Evolutionary conservation across 2,329 filamentous ascomycete species (phyloP), one percentile per base, ranked within the genome.

Genomic region (Aspergillus sp.): DNA sequence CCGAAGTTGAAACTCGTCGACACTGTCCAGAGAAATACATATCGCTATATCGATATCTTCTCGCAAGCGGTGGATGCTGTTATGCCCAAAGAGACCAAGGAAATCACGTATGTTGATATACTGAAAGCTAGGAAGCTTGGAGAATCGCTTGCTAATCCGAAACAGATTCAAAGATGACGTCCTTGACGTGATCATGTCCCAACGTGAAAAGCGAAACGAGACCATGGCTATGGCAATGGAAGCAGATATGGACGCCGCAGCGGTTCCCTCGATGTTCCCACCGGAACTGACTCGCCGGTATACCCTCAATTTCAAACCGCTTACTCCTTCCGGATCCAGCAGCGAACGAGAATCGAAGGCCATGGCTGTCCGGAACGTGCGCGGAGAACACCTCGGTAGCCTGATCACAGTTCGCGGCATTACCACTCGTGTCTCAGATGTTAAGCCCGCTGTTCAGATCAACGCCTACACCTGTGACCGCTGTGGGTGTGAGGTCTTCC

Each of bases 401-500:
- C 79, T 98, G 52, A 97, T 98, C 65, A 97, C 93, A 4, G 80
- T 98, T 42, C 83, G 93, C 48, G 91, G 90, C 53, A 98, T 98
- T 53, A 84, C 90, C 2, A 98, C 93, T 1, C 80, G 93, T 62
- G 93, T 97, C 1, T 96, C 93, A 2, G 93, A 98, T 63, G 93
- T 98, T 58, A 98, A 98, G 75, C 93, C 93, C 34, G 83, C 93
- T 7, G 87, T 97, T n/a, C 86, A 91, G 63, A 94, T 98, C 62
- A 96, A 94, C 66, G 93, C 93, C 34, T 98, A 98, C 70, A 93
- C 90, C 45, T 98, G 93, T 70, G 93, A 98, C 68, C 83, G 88
- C 51, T 98, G 93, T 62, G 93, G 93, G 48, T 90, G 86, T 64
- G 93, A 98, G 70, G 91, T 98, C 61, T 98, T 97, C 77, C 93